Evolutionary conservation across 2,329 filamentous ascomycete genomes (phyloP), one percentile per base, ranked within the genome.

Genomic region (Triangularia setosa): DNA sequence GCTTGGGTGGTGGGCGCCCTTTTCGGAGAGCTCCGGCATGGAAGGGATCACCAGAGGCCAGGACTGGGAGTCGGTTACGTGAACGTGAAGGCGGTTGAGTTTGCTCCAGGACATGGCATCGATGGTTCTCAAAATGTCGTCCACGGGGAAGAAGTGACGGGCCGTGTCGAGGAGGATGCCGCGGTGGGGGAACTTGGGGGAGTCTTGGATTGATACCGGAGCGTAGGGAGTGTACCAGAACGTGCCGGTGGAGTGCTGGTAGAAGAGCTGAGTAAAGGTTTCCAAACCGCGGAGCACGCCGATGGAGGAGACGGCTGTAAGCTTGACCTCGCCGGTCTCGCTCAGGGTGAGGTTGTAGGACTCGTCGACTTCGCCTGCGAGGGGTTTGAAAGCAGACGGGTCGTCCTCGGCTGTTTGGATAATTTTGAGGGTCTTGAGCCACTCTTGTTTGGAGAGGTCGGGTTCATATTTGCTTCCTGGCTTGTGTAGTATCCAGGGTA

Each of bases 1-100:
- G 55, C 84, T 84, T 18, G 82, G 79, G 24, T 82, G 81, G 73
- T 96, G 96, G 1, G 91, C 89, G 35, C 92, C 92, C 74, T 91
- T 88, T 60, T 81, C 76, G 2, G 91, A 83, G 1, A 96, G 80
- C 64, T 89, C 84, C 3, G 92, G 90, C 67, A 96, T 77, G 2
- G 89, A 77, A 0, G 91, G 90, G 58, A 96, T 88, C 69, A 92
- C 91, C 24, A 96, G 80, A 0, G 92, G 92, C 90, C 92, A 96
- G 3, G 91, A 91, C 76, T 96, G 92, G 16, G 89, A 87, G 75
- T 96, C 92, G 4, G 91, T 95, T 64, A 89, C 83, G 79, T 96
- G 92, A 61, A 94, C 80, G 76, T 95, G 92, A 63, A 96, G 82
- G 5, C 87, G 83, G 77, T 95, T 95, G 81, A 95, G 84, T 79